Evolutionary conservation across 495 filamentous ascomycete genomes (phyloP).

Genomic region (Parathielavia hyrcaniae): DNA sequence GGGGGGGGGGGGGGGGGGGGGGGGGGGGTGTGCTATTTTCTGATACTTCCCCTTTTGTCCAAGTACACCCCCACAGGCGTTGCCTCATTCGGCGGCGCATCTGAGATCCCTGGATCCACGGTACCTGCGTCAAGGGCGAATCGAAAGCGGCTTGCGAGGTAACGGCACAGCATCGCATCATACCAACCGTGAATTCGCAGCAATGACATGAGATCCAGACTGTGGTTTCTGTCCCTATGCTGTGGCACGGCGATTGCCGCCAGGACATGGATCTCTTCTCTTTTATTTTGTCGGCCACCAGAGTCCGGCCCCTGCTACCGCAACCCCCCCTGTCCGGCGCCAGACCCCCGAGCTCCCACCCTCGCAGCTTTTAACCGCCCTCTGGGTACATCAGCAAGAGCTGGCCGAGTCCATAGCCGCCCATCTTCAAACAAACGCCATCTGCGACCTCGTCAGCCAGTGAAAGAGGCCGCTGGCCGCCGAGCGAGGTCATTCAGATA

Average conservation of each 20-base stretch:
- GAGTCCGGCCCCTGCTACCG: not conserved
- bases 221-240: not conserved
- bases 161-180: constrained; percentile 22
- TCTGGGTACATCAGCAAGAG: constrained; percentile 28
- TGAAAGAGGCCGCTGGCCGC: constrained; percentile 38
- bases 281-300: constrained; percentile 13
- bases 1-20: no score
- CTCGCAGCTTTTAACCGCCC: constrained; percentile 38
- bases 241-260: constrained; percentile 12
- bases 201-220: constrained; percentile 7
- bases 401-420: constrained; percentile 40
- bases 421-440: constrained; percentile 48
- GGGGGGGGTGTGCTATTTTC: constrained; percentile 22
- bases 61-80: constrained; percentile 11
- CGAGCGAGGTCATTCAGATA: constrained; percentile 43
- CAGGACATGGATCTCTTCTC: not conserved
- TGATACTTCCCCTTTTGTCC: constrained; percentile 23
- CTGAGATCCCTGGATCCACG: constrained; percentile 1
- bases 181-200: constrained; percentile 8
- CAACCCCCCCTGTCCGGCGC: constrained; percentile 8
- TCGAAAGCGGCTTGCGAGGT: constrained; percentile 8
- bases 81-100: constrained; percentile 10
- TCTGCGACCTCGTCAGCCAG: constrained; percentile 43
- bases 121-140: constrained; percentile 11
- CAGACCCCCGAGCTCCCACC: constrained; percentile 14